Evolutionary conservation across 2,329 filamentous ascomycete species (phyloP).

Genomic region (Aspergillus quadrilineatus): DNA sequence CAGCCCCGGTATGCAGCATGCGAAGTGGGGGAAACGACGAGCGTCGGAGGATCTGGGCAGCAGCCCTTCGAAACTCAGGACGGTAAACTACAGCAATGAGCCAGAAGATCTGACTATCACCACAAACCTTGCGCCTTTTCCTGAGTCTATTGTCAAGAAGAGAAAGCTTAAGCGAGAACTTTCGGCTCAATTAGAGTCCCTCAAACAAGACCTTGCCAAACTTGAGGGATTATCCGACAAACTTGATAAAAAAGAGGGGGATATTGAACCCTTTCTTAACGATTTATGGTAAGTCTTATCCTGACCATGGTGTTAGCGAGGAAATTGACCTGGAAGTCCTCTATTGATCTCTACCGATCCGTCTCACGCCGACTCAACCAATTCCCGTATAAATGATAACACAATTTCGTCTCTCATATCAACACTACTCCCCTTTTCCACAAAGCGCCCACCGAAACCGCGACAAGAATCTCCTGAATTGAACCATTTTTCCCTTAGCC

Average conservation of each 20-base stretch:
- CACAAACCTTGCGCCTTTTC: conserved; percentile 18
- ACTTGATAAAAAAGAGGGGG: conserved; percentile 41
- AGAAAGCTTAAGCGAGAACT: conserved; percentile 55
- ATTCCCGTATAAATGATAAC: conserved; percentile 21
- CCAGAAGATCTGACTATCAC: conserved; percentile 6
- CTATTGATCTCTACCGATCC: conserved; percentile 33
- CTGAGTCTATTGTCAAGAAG: conserved; percentile 43
- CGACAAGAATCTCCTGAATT: conserved; percentile 46
- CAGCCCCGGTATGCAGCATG: conserved; percentile 37
- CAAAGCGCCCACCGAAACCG: conserved; percentile 24
- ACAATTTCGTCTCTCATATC: conserved; percentile 40
- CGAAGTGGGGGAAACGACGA: conserved; percentile 28
- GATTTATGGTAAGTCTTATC: conserved; percentile 33
- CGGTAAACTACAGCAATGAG: conserved; percentile 19
- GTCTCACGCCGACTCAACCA: conserved; percentile 23
- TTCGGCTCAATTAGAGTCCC: conserved; percentile 53
- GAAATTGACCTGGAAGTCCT: conserved; percentile 29
- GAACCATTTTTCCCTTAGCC: conserved; percentile 62
- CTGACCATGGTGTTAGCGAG: not conserved
- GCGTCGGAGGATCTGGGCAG: conserved; percentile 23
- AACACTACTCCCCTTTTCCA: conserved; percentile 42
- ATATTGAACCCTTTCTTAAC: conserved; percentile 32
- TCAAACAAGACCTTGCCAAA: conserved; percentile 60
- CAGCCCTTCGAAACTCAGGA: conserved; percentile 33
- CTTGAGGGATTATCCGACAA: conserved; percentile 60